Evolutionary conservation across 169 alveolate genomes (phyloP).

Genomic region (Plasmodium berghei): DNA sequence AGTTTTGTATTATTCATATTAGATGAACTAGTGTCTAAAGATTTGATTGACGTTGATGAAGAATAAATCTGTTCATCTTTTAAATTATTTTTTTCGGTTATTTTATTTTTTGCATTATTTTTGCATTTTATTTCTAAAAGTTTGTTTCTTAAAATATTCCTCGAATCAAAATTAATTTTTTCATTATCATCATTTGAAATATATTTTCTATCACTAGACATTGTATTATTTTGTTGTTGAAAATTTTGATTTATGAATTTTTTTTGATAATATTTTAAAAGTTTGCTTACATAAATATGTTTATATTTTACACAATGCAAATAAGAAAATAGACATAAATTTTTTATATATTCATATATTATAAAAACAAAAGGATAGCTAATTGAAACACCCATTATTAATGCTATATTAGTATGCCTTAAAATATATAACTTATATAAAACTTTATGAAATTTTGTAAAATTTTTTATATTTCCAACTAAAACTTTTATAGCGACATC

Average conservation of each 20-base stretch:
- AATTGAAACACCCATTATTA: slow-evolving; percentile 76
- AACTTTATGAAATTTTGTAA: slow-evolving; percentile 37
- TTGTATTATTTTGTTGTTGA: neutral
- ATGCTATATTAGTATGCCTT: slow-evolving; percentile 68
- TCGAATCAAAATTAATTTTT: neutral
- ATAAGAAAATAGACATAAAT: slow-evolving; percentile 47
- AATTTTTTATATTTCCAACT: slow-evolving; percentile 68
- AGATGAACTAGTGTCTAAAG: too few species aligned
- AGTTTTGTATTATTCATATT: too few species aligned
- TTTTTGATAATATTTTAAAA: slow-evolving; percentile 5
- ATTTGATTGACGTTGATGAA: too few species aligned
- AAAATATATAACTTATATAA: slow-evolving; percentile 40
- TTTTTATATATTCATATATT: slow-evolving; percentile 59
- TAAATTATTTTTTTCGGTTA: neutral
- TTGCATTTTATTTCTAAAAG: too few species aligned
- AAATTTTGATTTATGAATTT: neutral
- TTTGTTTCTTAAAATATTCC: too few species aligned
- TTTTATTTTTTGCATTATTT: too few species aligned
- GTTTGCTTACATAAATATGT: slow-evolving; percentile 22
- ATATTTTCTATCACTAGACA: too few species aligned
- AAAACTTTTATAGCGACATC: slow-evolving; percentile 78
- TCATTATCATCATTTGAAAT: neutral
- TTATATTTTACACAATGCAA: slow-evolving; percentile 50
- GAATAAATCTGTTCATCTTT: too few species aligned
- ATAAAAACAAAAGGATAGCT: slow-evolving; percentile 72